These are phyloP conservation scores for Suhomyces coccinellae DNA, from an alignment of 1,139 yeast species.

Conservation along the genomic window DNA sequence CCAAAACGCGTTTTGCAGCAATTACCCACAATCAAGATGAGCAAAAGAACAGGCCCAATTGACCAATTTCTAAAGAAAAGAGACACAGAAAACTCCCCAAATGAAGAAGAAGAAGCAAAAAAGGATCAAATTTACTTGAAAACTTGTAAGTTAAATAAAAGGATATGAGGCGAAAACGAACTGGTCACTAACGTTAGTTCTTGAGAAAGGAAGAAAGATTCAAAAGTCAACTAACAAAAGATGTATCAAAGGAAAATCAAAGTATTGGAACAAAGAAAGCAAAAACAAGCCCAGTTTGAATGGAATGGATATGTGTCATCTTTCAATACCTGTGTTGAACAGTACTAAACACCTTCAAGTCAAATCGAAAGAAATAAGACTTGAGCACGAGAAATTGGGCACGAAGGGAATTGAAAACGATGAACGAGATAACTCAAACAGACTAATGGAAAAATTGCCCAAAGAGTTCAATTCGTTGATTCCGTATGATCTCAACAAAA, in stretches of 20 bases:
- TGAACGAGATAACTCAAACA: neutral
- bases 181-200: too few relatives aligned
- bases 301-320: too few relatives aligned
- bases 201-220: too few relatives aligned
- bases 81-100: neutral
- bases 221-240: too few relatives aligned
- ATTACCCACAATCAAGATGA: neutral
- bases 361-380: neutral
- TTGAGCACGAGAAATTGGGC: neutral
- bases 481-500: constrained; percentile 36
- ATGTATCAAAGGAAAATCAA: too few relatives aligned
- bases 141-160: neutral
- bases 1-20: neutral
- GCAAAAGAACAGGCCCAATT: neutral
- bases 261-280: too few relatives aligned
- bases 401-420: neutral
- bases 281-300: too few relatives aligned
- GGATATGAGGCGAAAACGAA: too few relatives aligned
- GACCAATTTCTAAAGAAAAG: neutral
- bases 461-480: neutral
- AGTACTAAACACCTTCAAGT: too few relatives aligned
- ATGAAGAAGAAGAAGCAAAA: neutral
- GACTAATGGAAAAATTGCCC: neutral
- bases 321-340: too few relatives aligned
- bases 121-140: neutral